These are phyloP conservation scores for Trichoderma guizhouense DNA, from an alignment of 2,329 filamentous ascomycete species.

Conservation along the genomic window DNA sequence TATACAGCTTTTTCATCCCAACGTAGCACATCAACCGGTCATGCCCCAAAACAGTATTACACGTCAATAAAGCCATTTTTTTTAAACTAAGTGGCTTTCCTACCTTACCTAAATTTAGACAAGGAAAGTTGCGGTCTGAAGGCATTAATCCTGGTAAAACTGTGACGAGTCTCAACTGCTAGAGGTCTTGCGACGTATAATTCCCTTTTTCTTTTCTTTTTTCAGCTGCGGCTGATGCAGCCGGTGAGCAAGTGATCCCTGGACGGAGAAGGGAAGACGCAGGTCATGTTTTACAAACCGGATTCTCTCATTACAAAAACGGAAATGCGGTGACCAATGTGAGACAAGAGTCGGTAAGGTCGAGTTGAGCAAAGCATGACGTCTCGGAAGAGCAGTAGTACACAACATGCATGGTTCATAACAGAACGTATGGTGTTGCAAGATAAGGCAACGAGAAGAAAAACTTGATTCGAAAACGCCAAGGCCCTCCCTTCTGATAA, in stretches of 20 bases:
- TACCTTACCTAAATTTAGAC: neutral
- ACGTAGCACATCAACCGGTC: neutral
- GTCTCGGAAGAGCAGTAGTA: neutral
- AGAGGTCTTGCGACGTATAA: neutral
- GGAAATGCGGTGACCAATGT: neutral
- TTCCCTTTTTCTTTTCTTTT: neutral
- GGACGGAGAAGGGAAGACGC: neutral
- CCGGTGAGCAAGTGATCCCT: neutral
- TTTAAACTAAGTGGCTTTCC: neutral
- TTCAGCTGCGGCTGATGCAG: constrained; percentile 11
- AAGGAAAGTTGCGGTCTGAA: neutral
- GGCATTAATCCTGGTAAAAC: neutral
- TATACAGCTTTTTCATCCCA: neutral
- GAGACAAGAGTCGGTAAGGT: neutral
- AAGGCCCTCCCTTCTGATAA: neutral
- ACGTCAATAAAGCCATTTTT: neutral
- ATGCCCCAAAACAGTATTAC: neutral
- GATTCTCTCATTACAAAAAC: neutral
- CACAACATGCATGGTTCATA: neutral
- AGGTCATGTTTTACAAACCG: neutral
- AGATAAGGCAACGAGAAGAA: neutral
- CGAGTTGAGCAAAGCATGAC: neutral
- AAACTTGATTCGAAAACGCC: neutral
- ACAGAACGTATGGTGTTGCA: neutral
- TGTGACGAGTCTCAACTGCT: neutral